Percentiles rank a stretch among this genome's conserved stretches.
These are phyloP conservation scores for Fusarium lyarnte DNA, from an alignment of 2,329 filamentous ascomycete species.

Conservation along the genomic window DNA sequence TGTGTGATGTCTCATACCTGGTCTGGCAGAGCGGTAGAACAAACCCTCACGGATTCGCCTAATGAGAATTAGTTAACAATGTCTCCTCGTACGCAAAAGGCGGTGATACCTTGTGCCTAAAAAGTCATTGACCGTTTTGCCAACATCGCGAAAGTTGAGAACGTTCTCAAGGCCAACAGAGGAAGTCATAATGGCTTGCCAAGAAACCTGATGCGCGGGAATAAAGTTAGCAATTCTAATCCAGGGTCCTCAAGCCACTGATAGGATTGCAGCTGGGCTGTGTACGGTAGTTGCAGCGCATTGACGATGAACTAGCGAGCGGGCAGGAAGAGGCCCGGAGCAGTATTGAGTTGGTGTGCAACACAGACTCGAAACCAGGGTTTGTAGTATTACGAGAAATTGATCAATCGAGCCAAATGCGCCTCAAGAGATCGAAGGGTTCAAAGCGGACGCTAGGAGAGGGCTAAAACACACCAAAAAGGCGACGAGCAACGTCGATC, in stretches of 20 bases:
- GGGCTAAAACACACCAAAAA: conserved; percentile 22
- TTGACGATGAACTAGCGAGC: not conserved
- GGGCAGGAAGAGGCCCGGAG: not conserved
- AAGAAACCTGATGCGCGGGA: not conserved
- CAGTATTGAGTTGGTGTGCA: conserved; percentile 8
- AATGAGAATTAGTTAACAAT: not conserved
- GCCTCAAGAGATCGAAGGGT: conserved; percentile 24
- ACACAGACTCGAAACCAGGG: conserved; percentile 17
- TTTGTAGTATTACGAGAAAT: conserved; percentile 11
- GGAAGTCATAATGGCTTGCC: conserved; percentile 28
- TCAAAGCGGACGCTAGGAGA: conserved; percentile 16
- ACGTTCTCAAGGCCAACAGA: conserved; percentile 50
- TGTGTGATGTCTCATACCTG: conserved; percentile 52
- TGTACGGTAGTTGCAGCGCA: not conserved
- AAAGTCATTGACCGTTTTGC: conserved; percentile 70
- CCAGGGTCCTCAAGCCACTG: not conserved
- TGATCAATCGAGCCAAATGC: conserved; percentile 26
- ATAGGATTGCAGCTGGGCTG: not conserved
- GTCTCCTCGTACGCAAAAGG: not conserved
- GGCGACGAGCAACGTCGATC: conserved; percentile 22
- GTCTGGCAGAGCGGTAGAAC: conserved; percentile 75
- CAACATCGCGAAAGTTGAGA: conserved; percentile 82
- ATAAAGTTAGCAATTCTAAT: not conserved
- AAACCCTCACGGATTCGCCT: conserved; percentile 67
- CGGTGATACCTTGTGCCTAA: conserved; percentile 61